Evolutionary conservation across 1,284 basidiomycete species (phyloP).

Genomic region (Rhodofomes roseus): DNA sequence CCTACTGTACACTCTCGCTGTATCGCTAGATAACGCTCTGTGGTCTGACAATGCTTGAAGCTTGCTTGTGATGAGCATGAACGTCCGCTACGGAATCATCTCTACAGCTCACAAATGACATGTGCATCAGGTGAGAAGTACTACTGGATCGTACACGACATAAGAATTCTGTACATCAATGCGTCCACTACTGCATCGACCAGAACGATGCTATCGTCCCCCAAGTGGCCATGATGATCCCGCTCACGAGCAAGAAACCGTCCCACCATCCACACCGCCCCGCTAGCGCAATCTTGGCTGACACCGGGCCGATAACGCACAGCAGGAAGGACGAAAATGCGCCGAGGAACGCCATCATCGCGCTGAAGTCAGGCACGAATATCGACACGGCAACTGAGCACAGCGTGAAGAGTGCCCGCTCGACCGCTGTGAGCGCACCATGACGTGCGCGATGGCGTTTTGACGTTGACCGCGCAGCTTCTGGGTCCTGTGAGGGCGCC

Average conservation of each 20-base stretch:
- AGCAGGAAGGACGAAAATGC: conserved; percentile 84
- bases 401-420: conserved; percentile 59
- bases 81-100: not conserved
- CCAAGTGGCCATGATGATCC: conserved; percentile 67
- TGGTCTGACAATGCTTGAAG: not conserved
- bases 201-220: conserved; percentile 74
- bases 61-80: not conserved
- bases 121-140: not conserved
- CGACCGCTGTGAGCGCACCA: conserved; percentile 45
- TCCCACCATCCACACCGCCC: conserved; percentile 48
- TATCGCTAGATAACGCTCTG: conserved; percentile 1
- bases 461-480: conserved; percentile 1
- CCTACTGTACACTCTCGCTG: conserved; percentile 1
- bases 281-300: conserved; percentile 56
- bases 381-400: conserved; percentile 71
- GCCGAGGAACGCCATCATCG: conserved; percentile 89
- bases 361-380: conserved; percentile 80
- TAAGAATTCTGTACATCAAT: not conserved
- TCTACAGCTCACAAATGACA: not conserved
- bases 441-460: conserved; percentile 33
- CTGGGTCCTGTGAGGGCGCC: conserved; percentile 14
- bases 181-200: conserved; percentile 4
- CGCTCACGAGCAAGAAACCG: conserved; percentile 50
- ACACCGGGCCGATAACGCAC: conserved; percentile 78
- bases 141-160: not conserved